These are phyloP conservation scores for Raddia distichophylla DNA, from an alignment of 176 grass and related monocot genomes.

Conservation along the genomic window DNA sequence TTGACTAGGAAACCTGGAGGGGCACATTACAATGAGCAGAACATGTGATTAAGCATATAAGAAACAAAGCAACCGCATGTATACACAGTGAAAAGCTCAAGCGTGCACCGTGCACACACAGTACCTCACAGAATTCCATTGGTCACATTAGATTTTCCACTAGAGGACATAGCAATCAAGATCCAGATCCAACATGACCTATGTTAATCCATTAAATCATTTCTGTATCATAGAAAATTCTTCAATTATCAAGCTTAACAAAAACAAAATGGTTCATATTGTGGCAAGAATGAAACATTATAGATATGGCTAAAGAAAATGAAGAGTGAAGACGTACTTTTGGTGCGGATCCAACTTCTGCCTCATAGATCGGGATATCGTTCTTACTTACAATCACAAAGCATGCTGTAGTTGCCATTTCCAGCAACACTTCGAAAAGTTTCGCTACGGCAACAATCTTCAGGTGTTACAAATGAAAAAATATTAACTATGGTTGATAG, in stretches of 20 bases:
- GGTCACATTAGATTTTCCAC: neutral
- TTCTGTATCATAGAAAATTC: neutral
- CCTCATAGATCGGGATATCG: constrained; percentile 85
- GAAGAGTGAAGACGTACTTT: constrained; percentile 41
- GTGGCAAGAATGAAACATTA: neutral
- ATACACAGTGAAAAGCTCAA: constrained; percentile 9
- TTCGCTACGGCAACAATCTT: constrained; percentile 18
- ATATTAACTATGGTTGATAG: neutral
- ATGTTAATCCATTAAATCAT: constrained; percentile 22
- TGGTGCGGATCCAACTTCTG: constrained; percentile 72
- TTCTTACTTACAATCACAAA: constrained; percentile 90
- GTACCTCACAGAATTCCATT: neutral
- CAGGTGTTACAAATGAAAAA: constrained; percentile 10
- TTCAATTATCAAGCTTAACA: constrained; percentile 22
- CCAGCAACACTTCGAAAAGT: constrained; percentile 2
- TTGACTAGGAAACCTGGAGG: neutral
- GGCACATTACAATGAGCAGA: neutral
- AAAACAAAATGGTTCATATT: neutral
- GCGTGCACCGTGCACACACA: no score
- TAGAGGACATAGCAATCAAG: neutral
- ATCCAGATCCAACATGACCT: constrained; percentile 7
- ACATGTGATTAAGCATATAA: neutral
- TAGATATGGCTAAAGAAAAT: constrained; percentile 32
- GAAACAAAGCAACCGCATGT: neutral
- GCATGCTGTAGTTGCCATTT: no score